Evolutionary conservation across 805 yeast species (phyloP).

Genomic region (Candida insectalens): DNA sequence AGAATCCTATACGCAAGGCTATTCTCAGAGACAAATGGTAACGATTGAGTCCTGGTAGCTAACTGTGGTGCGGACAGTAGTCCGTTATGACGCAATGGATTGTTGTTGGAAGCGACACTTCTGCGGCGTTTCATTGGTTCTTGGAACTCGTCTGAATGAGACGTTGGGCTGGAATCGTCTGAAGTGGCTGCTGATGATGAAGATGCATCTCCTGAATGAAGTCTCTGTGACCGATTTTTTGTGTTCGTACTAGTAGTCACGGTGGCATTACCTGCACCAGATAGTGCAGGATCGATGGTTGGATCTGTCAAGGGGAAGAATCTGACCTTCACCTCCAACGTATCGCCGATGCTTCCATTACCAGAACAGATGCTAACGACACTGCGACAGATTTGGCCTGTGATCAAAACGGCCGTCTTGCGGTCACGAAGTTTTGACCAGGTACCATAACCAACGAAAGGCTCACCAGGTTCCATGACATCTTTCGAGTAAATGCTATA

Average conservation of each 20-base stretch:
- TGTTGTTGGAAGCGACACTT: slow-evolving; percentile 1
- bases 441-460: slow-evolving; percentile 38
- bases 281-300: not conserved
- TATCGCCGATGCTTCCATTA: slow-evolving; percentile 26
- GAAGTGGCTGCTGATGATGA: slow-evolving; percentile 5
- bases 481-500: slow-evolving; percentile 38
- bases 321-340: slow-evolving; percentile 47
- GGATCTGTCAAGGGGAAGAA: slow-evolving; percentile 23
- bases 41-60: slow-evolving; percentile 27
- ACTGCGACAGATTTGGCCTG: slow-evolving; percentile 48
- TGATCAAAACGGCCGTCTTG: slow-evolving; percentile 31
- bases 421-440: slow-evolving; percentile 23
- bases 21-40: slow-evolving; percentile 23
- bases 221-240: not conserved
- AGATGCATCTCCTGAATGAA: not conserved
- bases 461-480: slow-evolving; percentile 41
- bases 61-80: slow-evolving; percentile 21
- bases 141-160: slow-evolving; percentile 7
- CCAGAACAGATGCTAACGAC: slow-evolving; percentile 35
- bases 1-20: slow-evolving; percentile 23
- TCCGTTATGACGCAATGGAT: not conserved
- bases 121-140: slow-evolving; percentile 8
- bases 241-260: slow-evolving; percentile 6
- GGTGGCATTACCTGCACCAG: not conserved
- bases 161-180: slow-evolving; percentile 6